Evolutionary conservation across 2,329 filamentous ascomycete genomes (phyloP), one percentile per base, ranked within the genome.

Genomic region (Cladophialophora chaetospira): DNA sequence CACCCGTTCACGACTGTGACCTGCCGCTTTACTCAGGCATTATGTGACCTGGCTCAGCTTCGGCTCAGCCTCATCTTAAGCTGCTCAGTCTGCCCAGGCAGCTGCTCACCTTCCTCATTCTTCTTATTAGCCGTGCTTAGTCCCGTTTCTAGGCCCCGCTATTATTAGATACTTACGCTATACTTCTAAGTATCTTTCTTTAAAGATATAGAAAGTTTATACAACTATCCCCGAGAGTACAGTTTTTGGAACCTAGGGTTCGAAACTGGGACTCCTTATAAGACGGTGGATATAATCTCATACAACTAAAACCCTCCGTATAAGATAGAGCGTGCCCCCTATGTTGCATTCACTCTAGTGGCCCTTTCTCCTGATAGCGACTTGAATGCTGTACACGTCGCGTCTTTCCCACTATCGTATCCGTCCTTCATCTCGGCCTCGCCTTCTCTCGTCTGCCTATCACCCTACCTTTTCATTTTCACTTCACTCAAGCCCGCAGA

Each of bases 221-320:
- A 49, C 46, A 31, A 49, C 46, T 15, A 49, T 23, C 19, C 15
- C 10, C 29, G 21, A 38, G 46, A 19, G 46, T 49, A 49, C 8
- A 49, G 46, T 49, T 36, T 38, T 38, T 10, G 33, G 46, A 48
- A 49, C 19, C 29, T 15, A 49, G 25, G 33, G 29, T 49, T 25
- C 46, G 46, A 49, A 49, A 49, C 46, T 49, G 15, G 21, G 46
- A 49, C 46, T 38, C 46, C 46, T 36, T 38, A 17, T 15, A 49
- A 36, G 46, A 49, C 17, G 5, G 29, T 49, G 19, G 46, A 49
- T 49, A 31, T 31, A 49, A 49, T 38, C 29, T 48, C 45, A 35
- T 25, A 31, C 19, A 26, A 36, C 31, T 17, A 5, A 23, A 2
- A 11, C 31, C 46, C 46, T 36, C 31, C 29, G 46, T 13, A 17